A percentile compares a stretch with the other conserved stretches of the same genome.
phyloP scores from a whole-genome alignment of 805 yeast genomes.

The Pichia rugopelliculosa region DNA sequence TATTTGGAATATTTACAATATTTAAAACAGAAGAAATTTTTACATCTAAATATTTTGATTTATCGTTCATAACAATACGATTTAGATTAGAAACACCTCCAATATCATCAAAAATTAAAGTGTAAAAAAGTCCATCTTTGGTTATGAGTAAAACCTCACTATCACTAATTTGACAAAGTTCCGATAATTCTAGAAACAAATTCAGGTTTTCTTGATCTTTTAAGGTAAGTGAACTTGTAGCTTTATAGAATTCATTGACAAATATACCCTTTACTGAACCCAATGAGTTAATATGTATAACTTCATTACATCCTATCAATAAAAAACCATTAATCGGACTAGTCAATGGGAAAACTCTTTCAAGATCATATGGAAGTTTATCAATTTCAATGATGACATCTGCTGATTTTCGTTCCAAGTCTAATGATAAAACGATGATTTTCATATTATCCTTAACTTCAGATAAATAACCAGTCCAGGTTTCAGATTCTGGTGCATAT shows the following conservation, averaged over 20 bases:
- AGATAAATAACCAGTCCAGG: conserved; percentile 76
- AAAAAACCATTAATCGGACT: conserved; percentile 65
- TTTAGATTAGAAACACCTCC: conserved; percentile 31
- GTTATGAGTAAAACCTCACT: conserved; percentile 33
- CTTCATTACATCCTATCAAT: conserved; percentile 64
- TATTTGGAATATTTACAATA: conserved; percentile 32
- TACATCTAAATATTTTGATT: conserved; percentile 18
- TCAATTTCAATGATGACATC: conserved; percentile 61
- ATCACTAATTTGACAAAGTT: conserved; percentile 28
- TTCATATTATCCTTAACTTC: conserved; percentile 54
- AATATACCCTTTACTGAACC: conserved; percentile 61
- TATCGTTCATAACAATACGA: conserved; percentile 16
- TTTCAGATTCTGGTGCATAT: conserved; percentile 29
- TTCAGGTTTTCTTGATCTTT: conserved; percentile 44
- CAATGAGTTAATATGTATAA: conserved; percentile 72
- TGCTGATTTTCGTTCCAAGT: conserved; percentile 47
- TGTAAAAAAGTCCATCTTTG: conserved; percentile 37
- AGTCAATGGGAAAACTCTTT: conserved; percentile 53
- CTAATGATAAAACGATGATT: conserved; percentile 61
- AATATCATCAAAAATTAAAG: conserved; percentile 27
- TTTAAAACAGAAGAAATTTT: conserved; percentile 31
- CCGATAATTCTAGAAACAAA: conserved; percentile 49
- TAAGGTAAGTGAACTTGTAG: conserved; percentile 33
- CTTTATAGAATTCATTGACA: conserved; percentile 46
- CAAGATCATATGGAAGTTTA: conserved; percentile 68